These are phyloP conservation scores for Sugiyamaella lignohabitans DNA, from an alignment of 805 yeast genomes.

Conservation along the genomic window DNA sequence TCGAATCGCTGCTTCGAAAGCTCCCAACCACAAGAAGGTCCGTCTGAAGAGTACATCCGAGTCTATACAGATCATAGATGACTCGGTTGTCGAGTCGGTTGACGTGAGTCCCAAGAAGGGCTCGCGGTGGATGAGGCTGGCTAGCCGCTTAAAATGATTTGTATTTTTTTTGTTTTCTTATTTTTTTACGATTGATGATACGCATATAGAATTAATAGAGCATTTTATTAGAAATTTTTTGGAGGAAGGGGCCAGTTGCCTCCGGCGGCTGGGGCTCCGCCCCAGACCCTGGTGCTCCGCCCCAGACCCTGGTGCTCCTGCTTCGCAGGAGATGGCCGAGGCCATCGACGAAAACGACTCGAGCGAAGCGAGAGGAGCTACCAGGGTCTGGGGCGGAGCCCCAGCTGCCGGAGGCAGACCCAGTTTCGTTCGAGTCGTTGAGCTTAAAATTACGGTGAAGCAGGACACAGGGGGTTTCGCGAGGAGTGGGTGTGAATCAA, in stretches of 20 bases:
- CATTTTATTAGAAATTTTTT: no score
- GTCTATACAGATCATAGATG: no score
- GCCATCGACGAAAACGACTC: not conserved
- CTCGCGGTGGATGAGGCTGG: not conserved
- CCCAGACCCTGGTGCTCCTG: not conserved
- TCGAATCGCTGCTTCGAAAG: not conserved
- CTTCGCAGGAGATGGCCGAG: no score
- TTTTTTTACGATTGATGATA: not conserved
- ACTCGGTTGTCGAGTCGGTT: no score
- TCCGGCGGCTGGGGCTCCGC: not conserved
- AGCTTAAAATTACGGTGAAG: no score
- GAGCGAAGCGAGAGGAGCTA: not conserved
- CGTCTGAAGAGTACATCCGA: no score
- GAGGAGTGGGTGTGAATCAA: not conserved
- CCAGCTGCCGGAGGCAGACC: not conserved
- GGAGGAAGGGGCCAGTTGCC: no score
- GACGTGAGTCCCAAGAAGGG: no score
- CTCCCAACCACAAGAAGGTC: no score
- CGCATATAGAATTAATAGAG: not conserved
- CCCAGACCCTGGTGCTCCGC: not conserved
- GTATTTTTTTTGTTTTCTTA: no score
- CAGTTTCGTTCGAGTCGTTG: no score
- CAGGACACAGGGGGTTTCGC: not conserved
- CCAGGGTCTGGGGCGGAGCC: not conserved
- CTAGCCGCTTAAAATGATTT: not conserved